Conservation (phyloP, 352 stramenopile genomes). For the Phytophthora crassamura region DNA sequence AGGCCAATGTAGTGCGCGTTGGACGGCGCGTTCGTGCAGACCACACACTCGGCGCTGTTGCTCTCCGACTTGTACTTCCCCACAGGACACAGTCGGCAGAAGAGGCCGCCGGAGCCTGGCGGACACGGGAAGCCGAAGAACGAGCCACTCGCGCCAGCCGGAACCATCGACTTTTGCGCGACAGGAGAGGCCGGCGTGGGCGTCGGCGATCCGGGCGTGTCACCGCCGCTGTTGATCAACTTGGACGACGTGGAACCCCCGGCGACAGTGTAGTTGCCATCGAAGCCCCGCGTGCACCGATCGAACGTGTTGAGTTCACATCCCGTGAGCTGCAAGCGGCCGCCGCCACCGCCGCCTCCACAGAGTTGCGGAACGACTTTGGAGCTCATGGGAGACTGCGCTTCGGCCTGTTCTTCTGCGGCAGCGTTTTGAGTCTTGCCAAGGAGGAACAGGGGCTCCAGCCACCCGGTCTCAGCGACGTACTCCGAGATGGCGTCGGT, state of each 20-base stretch:
- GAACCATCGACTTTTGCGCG: conserved; percentile 34
- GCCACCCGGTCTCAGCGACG: conserved; percentile 26
- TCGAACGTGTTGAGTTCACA: conserved; percentile 73
- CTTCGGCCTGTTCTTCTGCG: conserved; percentile 31
- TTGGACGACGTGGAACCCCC: conserved; percentile 56
- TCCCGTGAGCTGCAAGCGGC: conserved; percentile 71
- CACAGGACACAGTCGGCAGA: conserved; percentile 66
- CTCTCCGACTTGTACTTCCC: conserved; percentile 82
- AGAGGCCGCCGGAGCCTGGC: conserved; percentile 73
- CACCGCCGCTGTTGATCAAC: conserved; percentile 20
- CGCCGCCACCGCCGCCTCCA: conserved; percentile 75
- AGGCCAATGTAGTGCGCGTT: conserved; percentile 73
- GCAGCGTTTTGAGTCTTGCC: conserved; percentile 20
- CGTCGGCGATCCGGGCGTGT: conserved; percentile 17
- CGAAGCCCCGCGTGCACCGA: conserved; percentile 71
- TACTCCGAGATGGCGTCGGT: conserved; percentile 39
- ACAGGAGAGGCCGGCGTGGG: conserved; percentile 26
- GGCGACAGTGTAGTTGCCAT: conserved; percentile 81
- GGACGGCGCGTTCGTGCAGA: conserved; percentile 65
- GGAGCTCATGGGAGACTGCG: conserved; percentile 31
- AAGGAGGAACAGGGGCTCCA: conserved; percentile 12
- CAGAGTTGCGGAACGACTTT: conserved; percentile 47
- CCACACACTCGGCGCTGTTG: conserved; percentile 76
- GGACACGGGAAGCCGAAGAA: conserved; percentile 86
- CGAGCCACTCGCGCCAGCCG: conserved; percentile 55